Evolutionary conservation across 805 yeast genomes (phyloP).

Genomic region (Candida lessepsii): DNA sequence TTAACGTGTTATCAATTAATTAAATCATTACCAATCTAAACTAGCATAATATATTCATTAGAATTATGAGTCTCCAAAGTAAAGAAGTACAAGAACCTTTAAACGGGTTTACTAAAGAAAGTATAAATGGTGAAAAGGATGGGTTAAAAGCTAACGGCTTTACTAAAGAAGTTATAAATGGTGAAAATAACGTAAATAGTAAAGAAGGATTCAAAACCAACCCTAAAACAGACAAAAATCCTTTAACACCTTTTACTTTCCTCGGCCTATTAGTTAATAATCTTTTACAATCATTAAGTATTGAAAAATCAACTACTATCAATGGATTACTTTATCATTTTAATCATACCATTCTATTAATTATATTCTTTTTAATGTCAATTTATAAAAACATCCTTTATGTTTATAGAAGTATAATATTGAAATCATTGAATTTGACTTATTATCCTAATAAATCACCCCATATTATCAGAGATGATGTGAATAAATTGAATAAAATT

Average conservation of each 20-base stretch:
- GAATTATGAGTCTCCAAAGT: no score
- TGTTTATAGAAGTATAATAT: constrained; percentile 48
- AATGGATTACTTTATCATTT: constrained; percentile 18
- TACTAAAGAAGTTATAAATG: no score
- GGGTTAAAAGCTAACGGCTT: no score
- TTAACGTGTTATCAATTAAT: no score
- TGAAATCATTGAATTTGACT: constrained; percentile 59
- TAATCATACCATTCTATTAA: constrained; percentile 50
- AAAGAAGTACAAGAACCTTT: no score
- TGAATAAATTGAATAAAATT: constrained; percentile 64
- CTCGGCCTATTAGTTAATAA: constrained; percentile 3
- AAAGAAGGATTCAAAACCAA: background rate
- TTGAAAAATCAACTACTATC: constrained; percentile 3
- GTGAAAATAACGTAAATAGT: background rate
- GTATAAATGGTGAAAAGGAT: no score
- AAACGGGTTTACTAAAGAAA: no score
- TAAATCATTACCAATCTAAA: no score
- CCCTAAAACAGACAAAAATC: background rate
- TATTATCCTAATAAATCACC: constrained; percentile 76
- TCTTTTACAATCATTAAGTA: constrained; percentile 1
- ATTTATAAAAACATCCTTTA: constrained; percentile 52
- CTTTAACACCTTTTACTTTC: background rate
- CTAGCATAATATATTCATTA: no score
- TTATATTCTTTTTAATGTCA: constrained; percentile 56
- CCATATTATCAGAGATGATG: constrained; percentile 81